Evolutionary conservation across 805 yeast genomes (phyloP), one percentile per base, ranked within the genome.

Genomic region (Brettanomyces nanus): DNA sequence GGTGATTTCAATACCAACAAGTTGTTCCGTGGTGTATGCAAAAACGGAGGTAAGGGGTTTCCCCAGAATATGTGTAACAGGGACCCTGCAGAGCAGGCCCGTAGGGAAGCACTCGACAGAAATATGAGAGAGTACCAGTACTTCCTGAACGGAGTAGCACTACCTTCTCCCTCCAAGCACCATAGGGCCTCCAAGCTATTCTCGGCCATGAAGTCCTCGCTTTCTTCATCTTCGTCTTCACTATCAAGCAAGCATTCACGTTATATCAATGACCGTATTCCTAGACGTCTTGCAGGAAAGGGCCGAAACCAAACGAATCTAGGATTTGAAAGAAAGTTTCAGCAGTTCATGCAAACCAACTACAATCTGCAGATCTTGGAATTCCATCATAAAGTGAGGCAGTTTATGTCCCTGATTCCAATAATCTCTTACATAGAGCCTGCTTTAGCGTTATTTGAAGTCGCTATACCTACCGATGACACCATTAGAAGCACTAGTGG

Each of bases 81-180:
- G n/a, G 22, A 31, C 19, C 13, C 13, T n/a, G 22, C 18, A 11
- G 29, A 22, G 5, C 13, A 23, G 14, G 10, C 5, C 19, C 11
- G 31, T 7, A 20, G 27, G 10, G 7, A 5, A 7, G 6, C 19
- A 15, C 21, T 32, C 10, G 27, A 23, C 19, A 13, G 34, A 22
- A 43, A 38, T 7, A 27, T 49, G 18, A 28, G 36, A 13, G 52
- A 47, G 5, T 49, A 47, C 28, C 46, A 44, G 39, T 44, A 38
- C 38, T 49, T 46, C 36, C 38, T 44, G 19, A 47, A 47, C 33
- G 53, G 53, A 11, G 48, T 42, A 5, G 35, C 33, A 9, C 41
- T 38, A 21, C 50, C 51, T 6, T 20, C n/a, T 10, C n/a, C 17
- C 17, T n/a, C n/a, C n/a, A 28, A 28, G 7, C 9, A 14, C 15